Evolutionary conservation across 106 monocot species (phyloP), one percentile per base, ranked within the genome.

Genomic region (Dendrobium chrysotoxum): DNA sequence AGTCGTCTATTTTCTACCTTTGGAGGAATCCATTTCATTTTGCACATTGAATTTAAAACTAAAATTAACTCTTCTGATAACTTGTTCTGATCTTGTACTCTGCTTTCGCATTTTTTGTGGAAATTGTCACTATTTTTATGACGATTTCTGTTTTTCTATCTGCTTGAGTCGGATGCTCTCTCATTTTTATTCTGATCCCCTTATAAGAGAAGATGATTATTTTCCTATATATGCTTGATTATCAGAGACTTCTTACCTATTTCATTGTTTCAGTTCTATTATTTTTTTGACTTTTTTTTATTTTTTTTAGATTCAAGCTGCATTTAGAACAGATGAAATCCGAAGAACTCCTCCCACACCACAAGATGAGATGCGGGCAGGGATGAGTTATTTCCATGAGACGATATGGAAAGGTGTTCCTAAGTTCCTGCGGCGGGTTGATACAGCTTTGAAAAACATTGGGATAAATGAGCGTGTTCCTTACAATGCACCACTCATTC

Each of bases 361-460:
- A 57, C 99, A 99, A 82, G 99, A 99, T 88, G 99, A 99, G 86
- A 99, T 95, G 93, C 79, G 99, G 21, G 93, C 91, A 11, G 95
- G 99, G 26, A 99, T 99, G 99, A 99, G 99, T 83, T 99, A 99
- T 77, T 99, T 99, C 80, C 99, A 95, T 77, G 99, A 99, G 82
- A 99, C 99, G 20, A 99, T 99, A 71, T 99, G 99, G 95, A 99
- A 95, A 85, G 99, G 99, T 83, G 95, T 99, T 58, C 99, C 99
- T 9, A 91, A 91, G 71, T 99, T 99, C 81, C 80, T 99, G 35
- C 91, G 99, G 1, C 85, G 99, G 46, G 90, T 99, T 71, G 99
- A 99, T 77, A 99, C 99, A 10, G 95, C 95, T 66, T 77, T 99
- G 23, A 95, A 99, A 80, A 99, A 93, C 79, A 93, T 99, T 70